Percentiles rank a stretch among this genome's conserved stretches.
phyloP scores from a whole-genome alignment of 139 green algal genomes.

The Ettlia oleoabundans region DNA sequence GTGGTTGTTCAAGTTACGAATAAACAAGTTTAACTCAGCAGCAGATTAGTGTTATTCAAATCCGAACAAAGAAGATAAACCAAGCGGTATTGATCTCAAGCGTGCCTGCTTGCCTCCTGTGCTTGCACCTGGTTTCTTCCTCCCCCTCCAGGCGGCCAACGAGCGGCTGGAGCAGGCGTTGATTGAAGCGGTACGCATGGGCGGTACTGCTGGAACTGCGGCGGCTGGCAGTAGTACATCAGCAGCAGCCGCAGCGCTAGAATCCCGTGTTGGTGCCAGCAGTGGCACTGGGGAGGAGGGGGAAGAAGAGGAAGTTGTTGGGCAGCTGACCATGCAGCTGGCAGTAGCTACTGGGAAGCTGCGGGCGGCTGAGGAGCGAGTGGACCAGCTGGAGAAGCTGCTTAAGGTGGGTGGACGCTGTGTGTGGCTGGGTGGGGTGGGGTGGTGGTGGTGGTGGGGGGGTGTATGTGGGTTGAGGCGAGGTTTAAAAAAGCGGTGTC shows the following conservation, averaged over 20 bases:
- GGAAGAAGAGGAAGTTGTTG: not conserved
- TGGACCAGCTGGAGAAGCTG: conserved; percentile 27
- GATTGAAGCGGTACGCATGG: conserved; percentile 1
- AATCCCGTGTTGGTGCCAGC: not conserved
- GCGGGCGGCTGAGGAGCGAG: conserved; percentile 36
- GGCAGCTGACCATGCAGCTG: conserved; percentile 24
- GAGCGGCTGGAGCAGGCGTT: conserved; percentile 18
- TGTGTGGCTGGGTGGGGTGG: too few species aligned
- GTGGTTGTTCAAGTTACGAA: too few species aligned
- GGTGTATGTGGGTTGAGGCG: too few species aligned
- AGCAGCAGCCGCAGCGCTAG: too few species aligned
- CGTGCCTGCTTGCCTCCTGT: not conserved
- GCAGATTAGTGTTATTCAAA: too few species aligned
- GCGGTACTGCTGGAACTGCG: not conserved
- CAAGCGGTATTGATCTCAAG: too few species aligned
- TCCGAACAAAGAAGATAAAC: too few species aligned
- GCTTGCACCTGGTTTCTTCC: not conserved
- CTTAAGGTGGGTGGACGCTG: conserved; percentile 1
- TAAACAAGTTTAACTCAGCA: too few species aligned
- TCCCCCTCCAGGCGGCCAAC: conserved; percentile 21
- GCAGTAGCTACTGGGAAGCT: not conserved
- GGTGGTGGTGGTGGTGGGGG: too few species aligned
- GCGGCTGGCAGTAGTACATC: too few species aligned
- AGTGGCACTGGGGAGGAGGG: not conserved
- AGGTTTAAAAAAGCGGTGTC: too few species aligned